Base-by-base conservation (phyloP, 2,329 filamentous ascomycete species). In the Fusarium sp. region DNA sequence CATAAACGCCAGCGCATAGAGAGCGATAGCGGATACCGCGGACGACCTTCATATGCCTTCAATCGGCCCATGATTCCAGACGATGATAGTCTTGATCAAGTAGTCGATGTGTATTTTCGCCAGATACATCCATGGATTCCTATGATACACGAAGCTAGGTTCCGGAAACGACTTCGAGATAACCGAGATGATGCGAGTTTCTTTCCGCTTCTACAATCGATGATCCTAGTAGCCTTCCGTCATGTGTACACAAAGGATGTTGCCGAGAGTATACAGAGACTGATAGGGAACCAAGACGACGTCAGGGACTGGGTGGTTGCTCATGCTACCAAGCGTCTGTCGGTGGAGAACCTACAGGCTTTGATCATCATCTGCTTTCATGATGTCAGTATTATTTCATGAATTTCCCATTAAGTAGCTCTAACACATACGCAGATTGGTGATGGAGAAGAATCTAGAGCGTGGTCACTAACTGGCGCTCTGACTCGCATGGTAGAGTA, bases 401-500 rank as follows among this genome's bases (percentile, higher is more conserved):
- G 11, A 7, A 7, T 15, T 11, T 3, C 1, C 4, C 6, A 11
- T 4, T 0, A 2, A 5, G 6, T 8, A 3, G 12, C 9, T 12
- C 45, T 58, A 3, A 63, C 30, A 27, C 8, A 3, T 4, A 3
- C 6, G 6, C 8, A 24, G 76, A 77, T 78, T 54, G 75, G 76
- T 4, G 71, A 68, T 27, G 75, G 75, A 3, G 46, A 76, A 2
- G 68, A 67, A 3, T 64, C 69, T 0, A 70, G 67, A 46, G 75
- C 75, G 3, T 78, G 76, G 76, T 67, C 76, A 0, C 67, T 76
- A 8, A 70, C 77, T 20, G 76, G 69, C 6, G 77, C 76, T 1
- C 56, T 78, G 3, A 78, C 74, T 2, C 65, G 77, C 20, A 74
- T 73, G 1, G 76, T 76, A 6, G 76, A 78, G 38, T 78, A 75